Percentiles rank a stretch among this genome's conserved stretches.
These are phyloP conservation scores for Cinnamomum chago DNA, from an alignment of 164 flowering plant species.

Conservation along the genomic window DNA sequence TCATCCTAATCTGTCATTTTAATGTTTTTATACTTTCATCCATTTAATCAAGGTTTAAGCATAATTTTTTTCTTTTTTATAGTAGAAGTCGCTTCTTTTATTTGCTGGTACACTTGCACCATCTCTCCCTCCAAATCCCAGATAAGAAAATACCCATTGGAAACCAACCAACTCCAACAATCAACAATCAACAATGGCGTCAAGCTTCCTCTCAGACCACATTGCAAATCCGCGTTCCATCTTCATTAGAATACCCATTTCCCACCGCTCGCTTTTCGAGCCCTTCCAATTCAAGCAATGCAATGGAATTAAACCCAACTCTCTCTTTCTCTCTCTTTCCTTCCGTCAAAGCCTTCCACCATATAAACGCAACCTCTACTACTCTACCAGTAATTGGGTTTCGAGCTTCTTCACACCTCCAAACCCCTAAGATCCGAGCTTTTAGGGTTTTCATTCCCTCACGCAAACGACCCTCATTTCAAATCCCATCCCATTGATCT, in stretches of 20 bases:
- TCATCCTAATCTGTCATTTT: too few species aligned
- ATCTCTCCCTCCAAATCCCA: too few species aligned
- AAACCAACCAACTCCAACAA: too few species aligned
- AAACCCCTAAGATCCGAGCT: not conserved
- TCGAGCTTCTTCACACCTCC: too few species aligned
- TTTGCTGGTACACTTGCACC: too few species aligned
- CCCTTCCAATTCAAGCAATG: not conserved
- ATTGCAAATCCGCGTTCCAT: not conserved
- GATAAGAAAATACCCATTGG: too few species aligned
- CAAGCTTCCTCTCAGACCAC: not conserved
- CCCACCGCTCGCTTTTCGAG: not conserved
- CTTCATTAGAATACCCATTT: not conserved
- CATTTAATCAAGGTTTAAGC: too few species aligned
- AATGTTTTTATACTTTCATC: too few species aligned
- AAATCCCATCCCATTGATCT: not conserved
- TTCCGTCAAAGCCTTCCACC: not conserved
- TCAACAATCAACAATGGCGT: not conserved
- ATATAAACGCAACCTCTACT: not conserved
- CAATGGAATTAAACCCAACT: not conserved
- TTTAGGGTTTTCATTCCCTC: not conserved
- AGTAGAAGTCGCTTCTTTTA: too few species aligned
- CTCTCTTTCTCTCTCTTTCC: not conserved
- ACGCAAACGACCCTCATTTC: not conserved
- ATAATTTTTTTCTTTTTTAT: too few species aligned
- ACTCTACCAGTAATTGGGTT: too few species aligned